Evolutionary conservation across 768 basidiomycete species (phyloP).

Genomic region (Stropharia rugosoannulata): DNA sequence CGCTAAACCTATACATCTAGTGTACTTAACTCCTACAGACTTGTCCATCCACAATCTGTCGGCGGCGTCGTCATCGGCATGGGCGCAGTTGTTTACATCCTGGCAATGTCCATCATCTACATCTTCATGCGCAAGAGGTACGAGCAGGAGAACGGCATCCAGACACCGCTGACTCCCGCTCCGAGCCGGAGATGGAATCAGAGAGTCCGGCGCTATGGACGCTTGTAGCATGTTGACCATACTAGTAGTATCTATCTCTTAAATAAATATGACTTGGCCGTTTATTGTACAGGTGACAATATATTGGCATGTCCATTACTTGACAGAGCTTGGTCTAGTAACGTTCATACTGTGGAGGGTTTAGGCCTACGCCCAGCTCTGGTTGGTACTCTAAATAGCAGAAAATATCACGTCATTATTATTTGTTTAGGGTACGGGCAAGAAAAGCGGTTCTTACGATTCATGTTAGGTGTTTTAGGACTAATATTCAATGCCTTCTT

Average conservation of each 20-base stretch:
- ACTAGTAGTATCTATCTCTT: too few species aligned
- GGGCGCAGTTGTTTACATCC: background rate
- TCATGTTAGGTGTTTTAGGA: background rate
- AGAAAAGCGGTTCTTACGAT: background rate
- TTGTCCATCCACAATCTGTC: slow-evolving; percentile 3
- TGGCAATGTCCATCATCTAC: background rate
- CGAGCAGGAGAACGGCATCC: background rate
- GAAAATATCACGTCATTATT: too few species aligned
- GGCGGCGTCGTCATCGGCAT: slow-evolving; percentile 1
- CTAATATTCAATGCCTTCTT: background rate
- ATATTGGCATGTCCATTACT: too few species aligned
- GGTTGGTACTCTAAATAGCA: too few species aligned
- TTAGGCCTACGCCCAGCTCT: too few species aligned
- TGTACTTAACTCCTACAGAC: background rate
- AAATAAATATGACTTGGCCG: too few species aligned
- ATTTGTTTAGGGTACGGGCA: background rate
- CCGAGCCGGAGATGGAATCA: background rate
- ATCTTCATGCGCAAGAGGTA: background rate
- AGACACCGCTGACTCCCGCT: background rate
- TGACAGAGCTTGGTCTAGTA: too few species aligned
- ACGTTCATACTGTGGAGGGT: too few species aligned
- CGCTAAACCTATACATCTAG: background rate
- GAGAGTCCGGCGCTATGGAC: background rate
- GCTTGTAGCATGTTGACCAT: background rate
- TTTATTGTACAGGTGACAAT: too few species aligned